Evolutionary conservation across 371 early-diverging fungal species (phyloP), one percentile per base, ranked within the genome.

Genomic region (Rhizopus microsporus): DNA sequence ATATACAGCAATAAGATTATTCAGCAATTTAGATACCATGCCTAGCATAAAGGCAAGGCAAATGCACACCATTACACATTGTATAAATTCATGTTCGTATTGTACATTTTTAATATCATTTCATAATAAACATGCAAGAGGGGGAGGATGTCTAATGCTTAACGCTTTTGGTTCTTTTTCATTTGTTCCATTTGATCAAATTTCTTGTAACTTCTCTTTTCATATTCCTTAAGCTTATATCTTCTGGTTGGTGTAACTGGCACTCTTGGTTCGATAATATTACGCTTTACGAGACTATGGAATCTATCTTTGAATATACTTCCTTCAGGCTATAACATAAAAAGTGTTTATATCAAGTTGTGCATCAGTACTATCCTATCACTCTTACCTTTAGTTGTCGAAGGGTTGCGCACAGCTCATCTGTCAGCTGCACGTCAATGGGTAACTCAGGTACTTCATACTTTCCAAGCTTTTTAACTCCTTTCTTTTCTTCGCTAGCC

Each of bases 221-320:
- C 85, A 57, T 82, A 83, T 38, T 75, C 78, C 69, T 85, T 85
- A 54, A 79, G 77, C 45, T 68, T 72, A 62, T 70, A 74, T 31
- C 62, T 63, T 60, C 62, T 52, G 33, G 59, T 51, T 46, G 76
- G 75, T 60, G 62, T 72, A 45, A 82, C 75, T 6, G 78, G 81
- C 30, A 88, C 72, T 62, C 92, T 74, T 15, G 94, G 86, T 69
- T 96, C 97, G 55, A 96, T 85, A 54, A 97, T 70, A 60, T 90
- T 90, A 61, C 96, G 89, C 65, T 92, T 84, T 69, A 93, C 88
- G 49, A 95, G 70, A 64, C 89, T 89, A 67, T 73, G 72, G 80
- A 91, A 94, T 39, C 90, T 80, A 62, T 96, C 96, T 37, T 74
- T 73, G 62, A 94, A 84, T 55, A 91, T 63, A 57, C 88, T 94